phyloP scores from a whole-genome alignment of 768 basidiomycete genomes.

The Chlorophyllum brunneum region DNA sequence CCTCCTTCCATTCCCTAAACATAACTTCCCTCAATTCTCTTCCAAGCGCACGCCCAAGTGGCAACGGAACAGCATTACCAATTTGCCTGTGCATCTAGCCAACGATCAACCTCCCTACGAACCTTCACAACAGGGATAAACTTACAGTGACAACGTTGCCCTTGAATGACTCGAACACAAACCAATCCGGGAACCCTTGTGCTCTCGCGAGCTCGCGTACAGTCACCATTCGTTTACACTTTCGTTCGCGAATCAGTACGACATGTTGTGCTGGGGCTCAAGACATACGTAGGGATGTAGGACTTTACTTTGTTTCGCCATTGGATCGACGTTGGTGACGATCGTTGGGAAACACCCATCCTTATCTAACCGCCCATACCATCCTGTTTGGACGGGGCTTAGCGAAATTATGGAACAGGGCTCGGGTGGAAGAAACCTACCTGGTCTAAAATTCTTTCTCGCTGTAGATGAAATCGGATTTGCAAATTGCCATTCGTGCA shows the following conservation, averaged over 20 bases:
- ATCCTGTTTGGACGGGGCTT: conserved; percentile 28
- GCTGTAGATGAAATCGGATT: conserved; percentile 61
- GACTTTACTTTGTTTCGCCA: conserved; percentile 71
- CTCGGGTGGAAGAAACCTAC: conserved; percentile 28
- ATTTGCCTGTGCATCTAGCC: conserved; percentile 75
- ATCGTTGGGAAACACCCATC: conserved; percentile 64
- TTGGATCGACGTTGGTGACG: conserved; percentile 75
- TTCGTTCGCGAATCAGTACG: too few species aligned
- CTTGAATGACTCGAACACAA: conserved; percentile 52
- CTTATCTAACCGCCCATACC: conserved; percentile 55
- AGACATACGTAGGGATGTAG: conserved; percentile 59
- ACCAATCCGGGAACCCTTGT: conserved; percentile 79
- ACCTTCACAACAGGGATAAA: conserved; percentile 5
- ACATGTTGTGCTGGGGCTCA: not conserved
- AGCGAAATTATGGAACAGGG: not conserved
- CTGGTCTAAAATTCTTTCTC: conserved; percentile 44
- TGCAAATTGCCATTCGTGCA: conserved; percentile 56
- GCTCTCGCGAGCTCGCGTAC: conserved; percentile 76
- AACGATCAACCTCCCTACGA: not conserved
- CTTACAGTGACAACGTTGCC: conserved; percentile 60
- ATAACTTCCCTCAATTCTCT: conserved; percentile 51
- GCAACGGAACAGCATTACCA: conserved; percentile 77
- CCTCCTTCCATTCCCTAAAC: conserved; percentile 61
- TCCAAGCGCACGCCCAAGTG: conserved; percentile 59
- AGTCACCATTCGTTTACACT: conserved; percentile 71